Evolutionary conservation across 257 asterid genomes (phyloP).

Genomic region (Prunella vulgaris): DNA sequence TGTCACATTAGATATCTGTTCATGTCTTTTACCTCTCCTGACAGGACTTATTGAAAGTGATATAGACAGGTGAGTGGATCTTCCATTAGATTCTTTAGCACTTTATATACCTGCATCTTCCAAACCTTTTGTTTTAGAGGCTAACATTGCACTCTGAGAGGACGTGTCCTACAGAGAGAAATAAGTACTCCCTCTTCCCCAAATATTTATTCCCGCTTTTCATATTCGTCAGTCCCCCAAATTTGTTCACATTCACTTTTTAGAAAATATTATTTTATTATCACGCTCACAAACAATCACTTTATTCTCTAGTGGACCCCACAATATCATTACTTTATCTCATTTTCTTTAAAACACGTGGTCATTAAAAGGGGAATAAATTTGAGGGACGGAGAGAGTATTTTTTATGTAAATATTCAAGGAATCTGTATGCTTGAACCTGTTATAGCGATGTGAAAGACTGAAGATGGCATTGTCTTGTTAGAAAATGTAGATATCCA

Average conservation of each 20-base stretch:
- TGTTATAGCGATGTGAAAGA: constrained; percentile 10
- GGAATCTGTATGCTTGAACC: background rate
- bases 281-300: too few species aligned
- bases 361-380: too few species aligned
- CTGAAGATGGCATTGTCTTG: background rate
- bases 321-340: too few species aligned
- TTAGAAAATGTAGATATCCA: background rate
- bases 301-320: too few species aligned
- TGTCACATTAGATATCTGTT: constrained; percentile 76
- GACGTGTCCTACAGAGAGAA: background rate
- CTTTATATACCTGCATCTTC: background rate
- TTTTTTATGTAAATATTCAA: background rate
- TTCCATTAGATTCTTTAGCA: background rate
- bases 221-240: too few species aligned
- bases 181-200: too few species aligned
- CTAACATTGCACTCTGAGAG: constrained; percentile 5
- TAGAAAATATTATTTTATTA: too few species aligned
- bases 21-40: constrained; percentile 81
- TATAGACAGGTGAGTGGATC: constrained; percentile 62
- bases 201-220: too few species aligned
- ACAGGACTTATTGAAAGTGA: constrained; percentile 70
- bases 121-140: constrained; percentile 10
- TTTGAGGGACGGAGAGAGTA: too few species aligned
- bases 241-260: too few species aligned
- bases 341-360: too few species aligned